These are phyloP conservation scores for Hymenoscyphus linearis DNA, from an alignment of 2,329 filamentous ascomycete species.

Conservation along the genomic window DNA sequence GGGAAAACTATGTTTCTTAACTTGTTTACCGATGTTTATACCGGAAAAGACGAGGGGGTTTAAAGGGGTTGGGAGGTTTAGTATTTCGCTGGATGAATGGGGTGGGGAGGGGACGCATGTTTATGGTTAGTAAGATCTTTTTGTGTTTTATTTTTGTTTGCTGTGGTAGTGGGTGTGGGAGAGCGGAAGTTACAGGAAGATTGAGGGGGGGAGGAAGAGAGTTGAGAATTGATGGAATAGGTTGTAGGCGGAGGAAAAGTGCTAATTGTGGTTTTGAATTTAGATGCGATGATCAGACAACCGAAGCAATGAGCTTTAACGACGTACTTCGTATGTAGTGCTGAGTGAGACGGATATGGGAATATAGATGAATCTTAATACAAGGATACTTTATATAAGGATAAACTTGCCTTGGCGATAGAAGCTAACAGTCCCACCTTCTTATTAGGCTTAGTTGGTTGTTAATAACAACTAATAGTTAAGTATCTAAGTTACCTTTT, in stretches of 20 bases:
- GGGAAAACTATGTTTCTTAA: background rate
- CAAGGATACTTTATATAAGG: too few species aligned
- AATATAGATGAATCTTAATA: background rate
- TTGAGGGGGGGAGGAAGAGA: background rate
- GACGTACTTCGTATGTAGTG: too few species aligned
- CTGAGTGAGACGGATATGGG: background rate
- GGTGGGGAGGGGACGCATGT: constrained; percentile 5
- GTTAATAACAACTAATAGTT: too few species aligned
- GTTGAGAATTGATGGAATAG: background rate
- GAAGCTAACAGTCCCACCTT: too few species aligned
- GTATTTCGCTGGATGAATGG: constrained; percentile 30
- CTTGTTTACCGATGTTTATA: constrained; percentile 2
- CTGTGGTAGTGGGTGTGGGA: too few species aligned
- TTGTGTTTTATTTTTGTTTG: background rate
- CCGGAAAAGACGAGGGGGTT: constrained; percentile 1
- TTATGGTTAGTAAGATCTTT: background rate
- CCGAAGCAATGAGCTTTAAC: background rate
- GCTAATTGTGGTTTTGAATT: background rate
- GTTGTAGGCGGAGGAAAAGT: too few species aligned
- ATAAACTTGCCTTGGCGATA: too few species aligned
- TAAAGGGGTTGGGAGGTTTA: background rate
- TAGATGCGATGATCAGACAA: background rate
- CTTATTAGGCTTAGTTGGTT: too few species aligned
- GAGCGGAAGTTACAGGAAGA: too few species aligned
- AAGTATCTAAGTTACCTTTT: too few species aligned